Conservation (phyloP, 129 eudicot species). For the Arctium minus region DNA sequence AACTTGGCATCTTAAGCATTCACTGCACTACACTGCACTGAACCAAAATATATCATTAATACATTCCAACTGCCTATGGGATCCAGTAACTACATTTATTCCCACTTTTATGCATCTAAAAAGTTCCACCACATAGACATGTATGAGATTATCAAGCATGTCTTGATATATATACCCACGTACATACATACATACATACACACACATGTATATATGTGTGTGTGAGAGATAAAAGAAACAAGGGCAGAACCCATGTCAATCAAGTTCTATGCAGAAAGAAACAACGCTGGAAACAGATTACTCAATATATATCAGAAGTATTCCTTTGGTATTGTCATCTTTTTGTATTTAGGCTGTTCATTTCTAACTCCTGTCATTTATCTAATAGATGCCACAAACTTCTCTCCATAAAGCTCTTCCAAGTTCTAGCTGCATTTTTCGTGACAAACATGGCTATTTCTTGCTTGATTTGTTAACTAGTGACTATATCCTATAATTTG, state of each 20-base stretch:
- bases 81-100: neutral
- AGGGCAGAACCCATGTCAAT: neutral
- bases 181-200: neutral
- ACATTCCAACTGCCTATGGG: neutral
- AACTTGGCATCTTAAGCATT: neutral
- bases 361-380: neutral
- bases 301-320: neutral
- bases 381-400: neutral
- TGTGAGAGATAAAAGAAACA: neutral
- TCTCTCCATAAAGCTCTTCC: neutral
- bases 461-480: conserved; percentile 6
- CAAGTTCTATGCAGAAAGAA: neutral
- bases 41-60: neutral
- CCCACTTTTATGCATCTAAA: neutral
- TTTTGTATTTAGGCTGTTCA: neutral
- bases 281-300: neutral
- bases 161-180: neutral
- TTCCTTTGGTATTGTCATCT: neutral
- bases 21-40: neutral
- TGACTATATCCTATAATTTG: neutral
- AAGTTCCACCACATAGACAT: neutral
- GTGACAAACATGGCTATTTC: neutral
- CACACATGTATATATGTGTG: neutral
- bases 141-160: neutral
- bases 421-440: neutral